A percentile compares a stretch with the other conserved stretches of the same genome.
Evolutionary conservation across 2,329 filamentous ascomycete species (phyloP).

Genomic region (Pseudogymnoascus sp.): DNA sequence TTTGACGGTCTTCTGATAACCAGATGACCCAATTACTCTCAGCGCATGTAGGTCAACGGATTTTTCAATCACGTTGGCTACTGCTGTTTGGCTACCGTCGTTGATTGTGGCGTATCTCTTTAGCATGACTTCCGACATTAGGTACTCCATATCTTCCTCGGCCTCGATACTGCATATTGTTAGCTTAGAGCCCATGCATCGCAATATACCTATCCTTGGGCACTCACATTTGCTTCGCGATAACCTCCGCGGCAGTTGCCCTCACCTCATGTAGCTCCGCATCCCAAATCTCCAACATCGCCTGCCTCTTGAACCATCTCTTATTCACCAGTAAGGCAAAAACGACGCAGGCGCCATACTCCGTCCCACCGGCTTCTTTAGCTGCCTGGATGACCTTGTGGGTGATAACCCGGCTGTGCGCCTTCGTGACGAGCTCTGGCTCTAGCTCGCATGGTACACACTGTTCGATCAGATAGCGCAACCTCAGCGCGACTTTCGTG

Average conservation of each 20-base stretch:
- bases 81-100: constrained; percentile 61
- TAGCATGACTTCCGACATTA: constrained; percentile 74
- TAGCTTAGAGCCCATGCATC: background rate
- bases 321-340: constrained; percentile 33
- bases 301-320: constrained; percentile 71
- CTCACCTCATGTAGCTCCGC: constrained; percentile 73
- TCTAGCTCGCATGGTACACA: constrained; percentile 87
- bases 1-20: constrained; percentile 90
- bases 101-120: constrained; percentile 80
- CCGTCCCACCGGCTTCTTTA: constrained; percentile 67
- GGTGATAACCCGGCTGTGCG: constrained; percentile 83
- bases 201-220: background rate
- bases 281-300: constrained; percentile 80
- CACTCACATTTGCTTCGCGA: constrained; percentile 67
- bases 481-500: constrained; percentile 78
- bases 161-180: constrained; percentile 59
- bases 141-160: constrained; percentile 70
- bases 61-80: constrained; percentile 84
- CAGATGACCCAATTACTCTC: constrained; percentile 78
- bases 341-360: constrained; percentile 68
- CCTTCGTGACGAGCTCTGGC: constrained; percentile 60
- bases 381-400: constrained; percentile 70
- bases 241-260: constrained; percentile 77
- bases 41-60: constrained; percentile 89
- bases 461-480: constrained; percentile 85